phyloP scores from a whole-genome alignment of 805 yeast species.

The Saccharomycodes ludwigii region DNA sequence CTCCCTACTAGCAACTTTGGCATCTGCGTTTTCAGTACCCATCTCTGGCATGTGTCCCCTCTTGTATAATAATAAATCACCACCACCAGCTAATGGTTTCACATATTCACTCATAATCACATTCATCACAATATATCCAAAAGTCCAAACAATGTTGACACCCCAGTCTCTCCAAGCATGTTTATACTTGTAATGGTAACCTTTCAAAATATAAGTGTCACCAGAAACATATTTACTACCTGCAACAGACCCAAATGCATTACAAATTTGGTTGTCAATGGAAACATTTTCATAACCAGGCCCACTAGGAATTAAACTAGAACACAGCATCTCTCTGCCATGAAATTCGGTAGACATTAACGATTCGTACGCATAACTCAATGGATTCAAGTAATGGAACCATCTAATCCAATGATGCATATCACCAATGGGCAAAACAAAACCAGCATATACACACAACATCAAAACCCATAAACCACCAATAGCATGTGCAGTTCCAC shows the following conservation, averaged over 20 bases:
- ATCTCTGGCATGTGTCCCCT: slow-evolving; percentile 29
- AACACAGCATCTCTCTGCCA: slow-evolving; percentile 40
- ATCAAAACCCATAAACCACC: slow-evolving; percentile 44
- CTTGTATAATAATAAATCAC: slow-evolving; percentile 30
- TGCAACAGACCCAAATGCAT: slow-evolving; percentile 37
- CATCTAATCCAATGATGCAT: slow-evolving; percentile 56
- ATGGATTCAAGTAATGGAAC: slow-evolving; percentile 38
- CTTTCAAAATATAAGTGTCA: slow-evolving; percentile 29
- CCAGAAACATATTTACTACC: slow-evolving; percentile 38
- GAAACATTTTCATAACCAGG: slow-evolving; percentile 35
- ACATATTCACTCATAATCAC: slow-evolving; percentile 26
- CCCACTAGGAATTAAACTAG: slow-evolving; percentile 40
- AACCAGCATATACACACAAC: slow-evolving; percentile 46
- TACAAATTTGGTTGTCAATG: slow-evolving; percentile 34
- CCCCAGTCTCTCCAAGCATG: slow-evolving; percentile 59
- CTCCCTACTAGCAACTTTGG: slow-evolving; percentile 26
- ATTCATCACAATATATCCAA: slow-evolving; percentile 23
- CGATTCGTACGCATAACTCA: slow-evolving; percentile 38
- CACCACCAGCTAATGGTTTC: slow-evolving; percentile 27
- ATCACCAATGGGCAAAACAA: slow-evolving; percentile 30
- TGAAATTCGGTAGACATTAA: slow-evolving; percentile 47
- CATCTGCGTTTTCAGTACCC: slow-evolving; percentile 24
- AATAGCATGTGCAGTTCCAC: slow-evolving; percentile 43
- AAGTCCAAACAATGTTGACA: slow-evolving; percentile 37
- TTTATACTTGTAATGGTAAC: slow-evolving; percentile 28